A percentile compares a stretch with the other conserved stretches of the same genome.
Evolutionary conservation across 192 early-diverging fungal species (phyloP).

Genomic region (Radiomyces spectabilis): DNA sequence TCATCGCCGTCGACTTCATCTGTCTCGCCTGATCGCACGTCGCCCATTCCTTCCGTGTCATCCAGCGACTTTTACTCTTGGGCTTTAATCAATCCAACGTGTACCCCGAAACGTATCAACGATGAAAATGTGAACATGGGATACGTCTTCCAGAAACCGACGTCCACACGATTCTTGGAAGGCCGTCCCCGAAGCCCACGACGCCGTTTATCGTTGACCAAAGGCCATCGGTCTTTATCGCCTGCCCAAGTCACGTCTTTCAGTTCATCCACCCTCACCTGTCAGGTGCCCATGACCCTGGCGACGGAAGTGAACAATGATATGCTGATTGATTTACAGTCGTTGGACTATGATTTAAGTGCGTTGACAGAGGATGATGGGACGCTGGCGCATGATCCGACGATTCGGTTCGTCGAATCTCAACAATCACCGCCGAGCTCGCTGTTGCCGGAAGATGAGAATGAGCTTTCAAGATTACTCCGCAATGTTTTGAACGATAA

Average conservation of each 20-base stretch:
- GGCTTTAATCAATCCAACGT: too few relatives aligned
- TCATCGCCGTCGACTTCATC: too few relatives aligned
- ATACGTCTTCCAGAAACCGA: slow-evolving; percentile 3
- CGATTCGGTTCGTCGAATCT: not conserved
- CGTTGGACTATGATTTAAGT: slow-evolving; percentile 1
- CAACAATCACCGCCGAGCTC: too few relatives aligned
- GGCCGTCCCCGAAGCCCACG: not conserved
- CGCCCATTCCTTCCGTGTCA: not conserved
- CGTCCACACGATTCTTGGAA: slow-evolving; percentile 2
- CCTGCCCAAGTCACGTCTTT: not conserved
- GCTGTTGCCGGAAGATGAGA: too few relatives aligned
- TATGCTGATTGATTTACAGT: not conserved
- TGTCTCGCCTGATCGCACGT: too few relatives aligned
- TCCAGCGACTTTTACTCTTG: not conserved
- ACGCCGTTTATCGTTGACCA: not conserved
- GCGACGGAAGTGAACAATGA: not conserved
- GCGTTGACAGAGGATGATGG: too few relatives aligned
- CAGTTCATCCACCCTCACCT: too few relatives aligned
- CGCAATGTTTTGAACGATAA: too few relatives aligned
- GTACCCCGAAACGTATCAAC: too few relatives aligned
- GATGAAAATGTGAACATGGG: too few relatives aligned
- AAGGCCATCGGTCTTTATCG: not conserved
- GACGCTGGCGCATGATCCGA: not conserved
- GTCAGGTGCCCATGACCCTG: too few relatives aligned
- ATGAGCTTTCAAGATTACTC: too few relatives aligned